phyloP scores from a whole-genome alignment of 2,329 filamentous ascomycete genomes.

The Penicillium hordei region DNA sequence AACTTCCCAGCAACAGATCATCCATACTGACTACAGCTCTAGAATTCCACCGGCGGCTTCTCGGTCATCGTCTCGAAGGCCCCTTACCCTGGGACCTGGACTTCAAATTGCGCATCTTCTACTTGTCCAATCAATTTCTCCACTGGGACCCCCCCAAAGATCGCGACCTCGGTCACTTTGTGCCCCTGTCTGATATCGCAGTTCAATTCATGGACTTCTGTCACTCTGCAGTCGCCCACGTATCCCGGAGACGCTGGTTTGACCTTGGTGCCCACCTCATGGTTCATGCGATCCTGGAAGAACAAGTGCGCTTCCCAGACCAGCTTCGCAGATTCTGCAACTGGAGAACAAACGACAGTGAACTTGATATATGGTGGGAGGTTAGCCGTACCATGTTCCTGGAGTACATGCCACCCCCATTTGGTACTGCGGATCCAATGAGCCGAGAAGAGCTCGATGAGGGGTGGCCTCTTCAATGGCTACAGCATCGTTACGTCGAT shows the following conservation, averaged over 20 bases:
- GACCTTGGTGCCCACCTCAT: slow-evolving; percentile 50
- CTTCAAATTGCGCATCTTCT: slow-evolving; percentile 51
- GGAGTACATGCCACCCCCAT: slow-evolving; percentile 22
- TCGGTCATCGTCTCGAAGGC: slow-evolving; percentile 36
- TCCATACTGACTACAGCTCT: not conserved
- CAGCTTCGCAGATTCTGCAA: slow-evolving; percentile 47
- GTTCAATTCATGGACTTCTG: slow-evolving; percentile 53
- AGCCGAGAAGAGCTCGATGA: slow-evolving; percentile 27
- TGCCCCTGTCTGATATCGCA: slow-evolving; percentile 44
- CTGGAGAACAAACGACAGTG: slow-evolving; percentile 40
- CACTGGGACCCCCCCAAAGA: slow-evolving; percentile 29
- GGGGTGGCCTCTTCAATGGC: slow-evolving; percentile 27
- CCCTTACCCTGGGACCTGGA: slow-evolving; percentile 41
- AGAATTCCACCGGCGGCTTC: slow-evolving; percentile 49
- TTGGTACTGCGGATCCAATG: slow-evolving; percentile 12
- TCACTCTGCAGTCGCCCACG: slow-evolving; percentile 32
- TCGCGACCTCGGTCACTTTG: slow-evolving; percentile 16
- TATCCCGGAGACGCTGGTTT: slow-evolving; percentile 44
- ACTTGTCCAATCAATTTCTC: slow-evolving; percentile 49
- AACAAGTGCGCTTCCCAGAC: slow-evolving; percentile 42
- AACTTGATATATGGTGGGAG: slow-evolving; percentile 36
- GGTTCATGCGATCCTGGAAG: slow-evolving; percentile 52
- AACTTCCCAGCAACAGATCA: not conserved
- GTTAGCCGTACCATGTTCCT: slow-evolving; percentile 22
- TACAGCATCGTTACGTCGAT: slow-evolving; percentile 30